Conservation (phyloP, 2,329 filamentous ascomycete genomes). For the Epichloe gansuensis region DNA sequence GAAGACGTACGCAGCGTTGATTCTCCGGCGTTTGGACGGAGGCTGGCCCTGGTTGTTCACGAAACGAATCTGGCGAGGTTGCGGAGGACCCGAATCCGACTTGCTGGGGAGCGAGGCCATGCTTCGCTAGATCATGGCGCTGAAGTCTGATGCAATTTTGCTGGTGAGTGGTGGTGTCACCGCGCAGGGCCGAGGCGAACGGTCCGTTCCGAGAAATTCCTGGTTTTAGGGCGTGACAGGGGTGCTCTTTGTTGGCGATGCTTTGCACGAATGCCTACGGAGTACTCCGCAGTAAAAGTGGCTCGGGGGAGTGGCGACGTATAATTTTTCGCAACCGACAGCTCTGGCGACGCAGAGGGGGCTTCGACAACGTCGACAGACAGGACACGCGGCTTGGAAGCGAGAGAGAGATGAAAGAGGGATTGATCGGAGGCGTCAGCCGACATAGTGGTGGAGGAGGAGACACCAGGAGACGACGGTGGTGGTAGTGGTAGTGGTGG, state of each 20-base stretch:
- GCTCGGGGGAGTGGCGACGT: not conserved
- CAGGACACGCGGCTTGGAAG: no score
- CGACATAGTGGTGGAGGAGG: slow-evolving; percentile 4
- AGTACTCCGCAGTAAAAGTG: not conserved
- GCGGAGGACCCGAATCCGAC: slow-evolving; percentile 26
- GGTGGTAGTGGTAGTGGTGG: not conserved
- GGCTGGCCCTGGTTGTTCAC: slow-evolving; percentile 73
- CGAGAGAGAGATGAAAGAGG: not conserved
- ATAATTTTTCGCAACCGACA: not conserved
- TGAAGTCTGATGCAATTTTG: not conserved
- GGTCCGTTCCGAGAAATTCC: not conserved
- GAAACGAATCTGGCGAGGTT: slow-evolving; percentile 54
- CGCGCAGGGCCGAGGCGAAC: not conserved
- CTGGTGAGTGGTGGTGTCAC: not conserved
- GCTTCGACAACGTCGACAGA: not conserved
- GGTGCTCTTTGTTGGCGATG: not conserved
- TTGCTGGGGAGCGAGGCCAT: slow-evolving; percentile 35
- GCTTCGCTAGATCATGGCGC: slow-evolving; percentile 24
- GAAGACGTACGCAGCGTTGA: slow-evolving; percentile 59
- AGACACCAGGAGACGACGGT: not conserved
- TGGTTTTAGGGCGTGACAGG: not conserved
- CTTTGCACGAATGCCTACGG: not conserved
- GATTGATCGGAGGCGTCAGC: slow-evolving; percentile 6
- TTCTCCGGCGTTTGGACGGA: slow-evolving; percentile 63
- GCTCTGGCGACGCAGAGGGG: not conserved